Evolutionary conservation across 805 yeast species (phyloP), one percentile per base, ranked within the genome.

Genomic region (Pichia scutulata): DNA sequence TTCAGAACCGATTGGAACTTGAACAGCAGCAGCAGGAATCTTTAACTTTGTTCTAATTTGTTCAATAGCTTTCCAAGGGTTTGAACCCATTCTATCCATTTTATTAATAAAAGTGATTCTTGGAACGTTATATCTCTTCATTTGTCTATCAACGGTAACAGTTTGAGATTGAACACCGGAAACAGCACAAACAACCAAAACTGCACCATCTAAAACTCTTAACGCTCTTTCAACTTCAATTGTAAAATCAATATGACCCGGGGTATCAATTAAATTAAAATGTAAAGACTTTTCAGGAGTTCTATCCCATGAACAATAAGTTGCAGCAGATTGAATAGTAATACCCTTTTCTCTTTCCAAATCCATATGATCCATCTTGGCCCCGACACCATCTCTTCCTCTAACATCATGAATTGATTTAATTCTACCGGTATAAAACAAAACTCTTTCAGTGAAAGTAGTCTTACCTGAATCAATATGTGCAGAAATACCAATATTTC

Each of bases 361-460:
- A 60, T 93, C 99, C 99, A 93, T 93, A 54, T 90, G 92, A 70
- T 93, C 99, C 99, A 93, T 93, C 72, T 90, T 93, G 50, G 99
- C 99, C 54, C 99, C 99, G 52, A 93, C 98, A 58, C 89, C 84
- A 67, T 93, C 99, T 62, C 93, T 81, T 44, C 99, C 99, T 67
- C 99, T 78, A 43, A 87, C 97, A 70, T 90, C 98, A 64, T 90
- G 98, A 62, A 90, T 92, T 26, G 96, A 95, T 65, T 90, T 88
- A 68, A 93, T 93, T 65, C 99, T 80, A 53, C 99, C 99, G 2
- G 99, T 93, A 67, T 93, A 93, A 71, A 80, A 93, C 60, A 93
- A 71, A 30, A 93, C 99, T 67, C 99, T 86, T 71, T 93, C 99
- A 16, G 98, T 93, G 70, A 93, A 93, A 0, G 99, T 93, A 45